These are phyloP conservation scores for Colletotrichum shisoi DNA, from an alignment of 2,329 filamentous ascomycete genomes.

Conservation along the genomic window DNA sequence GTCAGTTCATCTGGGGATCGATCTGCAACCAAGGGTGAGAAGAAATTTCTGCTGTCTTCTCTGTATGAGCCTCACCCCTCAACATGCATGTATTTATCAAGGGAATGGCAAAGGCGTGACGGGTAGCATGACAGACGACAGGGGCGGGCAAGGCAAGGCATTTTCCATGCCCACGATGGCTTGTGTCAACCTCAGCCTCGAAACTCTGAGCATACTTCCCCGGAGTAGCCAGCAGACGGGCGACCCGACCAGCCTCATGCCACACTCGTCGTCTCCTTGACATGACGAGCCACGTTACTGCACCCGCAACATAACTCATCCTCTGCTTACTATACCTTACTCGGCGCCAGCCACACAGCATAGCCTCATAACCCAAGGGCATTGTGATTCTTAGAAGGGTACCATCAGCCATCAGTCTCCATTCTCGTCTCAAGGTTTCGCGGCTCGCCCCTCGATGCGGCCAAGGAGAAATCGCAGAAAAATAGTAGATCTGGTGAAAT, in stretches of 20 bases:
- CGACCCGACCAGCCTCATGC: neutral
- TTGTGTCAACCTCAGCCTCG: neutral
- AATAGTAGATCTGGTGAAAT: neutral
- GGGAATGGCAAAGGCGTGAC: constrained; percentile 7
- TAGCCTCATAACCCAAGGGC: neutral
- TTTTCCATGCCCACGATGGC: constrained; percentile 1
- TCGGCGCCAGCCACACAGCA: constrained; percentile 25
- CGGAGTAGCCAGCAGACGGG: neutral
- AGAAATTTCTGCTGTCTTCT: constrained; percentile 7
- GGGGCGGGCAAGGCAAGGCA: neutral
- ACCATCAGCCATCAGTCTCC: too few species aligned
- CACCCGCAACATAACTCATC: neutral
- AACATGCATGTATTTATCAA: constrained; percentile 14
- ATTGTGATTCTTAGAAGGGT: too few species aligned
- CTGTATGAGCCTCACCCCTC: constrained; percentile 33
- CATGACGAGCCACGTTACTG: neutral
- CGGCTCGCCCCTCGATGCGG: neutral
- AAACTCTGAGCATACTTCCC: neutral
- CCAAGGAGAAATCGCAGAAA: neutral
- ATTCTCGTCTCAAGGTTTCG: neutral
- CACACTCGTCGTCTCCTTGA: neutral
- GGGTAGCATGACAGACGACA: neutral
- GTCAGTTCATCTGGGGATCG: constrained; percentile 31
- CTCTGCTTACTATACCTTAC: constrained; percentile 16
- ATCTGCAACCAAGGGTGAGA: constrained; percentile 32